Evolutionary conservation across 139 green algal genomes (phyloP).

Genomic region (Astrephomene gubernaculifera): DNA sequence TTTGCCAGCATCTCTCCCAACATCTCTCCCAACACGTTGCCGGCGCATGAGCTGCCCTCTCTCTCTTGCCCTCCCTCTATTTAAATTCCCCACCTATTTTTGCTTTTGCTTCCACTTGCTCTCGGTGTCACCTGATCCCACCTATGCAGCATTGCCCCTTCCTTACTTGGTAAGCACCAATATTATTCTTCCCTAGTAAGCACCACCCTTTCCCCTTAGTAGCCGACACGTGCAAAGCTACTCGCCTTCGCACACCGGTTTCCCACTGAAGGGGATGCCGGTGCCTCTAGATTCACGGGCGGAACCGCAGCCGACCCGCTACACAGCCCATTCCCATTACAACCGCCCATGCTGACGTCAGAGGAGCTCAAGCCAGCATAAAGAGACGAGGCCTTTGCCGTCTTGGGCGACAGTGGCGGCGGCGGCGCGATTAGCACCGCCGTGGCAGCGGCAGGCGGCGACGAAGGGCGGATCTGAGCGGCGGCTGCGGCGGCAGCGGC

Average conservation of each 20-base stretch:
- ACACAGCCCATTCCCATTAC: background rate
- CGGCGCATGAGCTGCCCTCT: no score
- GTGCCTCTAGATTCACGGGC: background rate
- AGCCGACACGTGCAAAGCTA: background rate
- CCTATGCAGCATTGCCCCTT: no score
- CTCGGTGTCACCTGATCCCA: no score
- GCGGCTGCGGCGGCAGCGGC: background rate
- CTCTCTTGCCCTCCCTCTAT: no score
- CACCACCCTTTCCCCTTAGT: no score
- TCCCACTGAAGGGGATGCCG: background rate
- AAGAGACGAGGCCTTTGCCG: background rate
- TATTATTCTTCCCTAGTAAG: no score
- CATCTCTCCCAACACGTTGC: no score
- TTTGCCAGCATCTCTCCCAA: no score
- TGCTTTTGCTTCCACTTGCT: no score
- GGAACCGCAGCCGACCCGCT: conserved; percentile 1
- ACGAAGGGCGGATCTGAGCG: background rate
- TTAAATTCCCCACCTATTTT: no score
- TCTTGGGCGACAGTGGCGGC: background rate
- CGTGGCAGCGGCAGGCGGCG: background rate
- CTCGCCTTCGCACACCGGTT: background rate
- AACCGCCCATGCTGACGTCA: background rate
- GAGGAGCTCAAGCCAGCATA: background rate
- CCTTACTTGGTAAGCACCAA: no score
- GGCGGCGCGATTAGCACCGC: background rate